phyloP scores from a whole-genome alignment of 2,329 filamentous ascomycete species.

The Dactylellina cionopaga region DNA sequence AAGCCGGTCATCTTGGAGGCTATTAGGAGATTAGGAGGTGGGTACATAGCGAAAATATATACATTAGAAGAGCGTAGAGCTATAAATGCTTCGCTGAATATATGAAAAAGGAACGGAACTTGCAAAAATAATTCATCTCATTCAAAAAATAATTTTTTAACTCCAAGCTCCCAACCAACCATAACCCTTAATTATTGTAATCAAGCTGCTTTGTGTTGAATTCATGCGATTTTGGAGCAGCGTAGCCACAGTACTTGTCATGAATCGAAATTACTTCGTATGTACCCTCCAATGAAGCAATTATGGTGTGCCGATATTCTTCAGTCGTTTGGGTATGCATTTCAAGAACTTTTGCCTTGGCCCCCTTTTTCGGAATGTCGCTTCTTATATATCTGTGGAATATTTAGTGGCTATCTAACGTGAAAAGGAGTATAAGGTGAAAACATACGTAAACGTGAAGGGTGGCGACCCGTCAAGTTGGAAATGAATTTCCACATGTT shows the following conservation, averaged over 20 bases:
- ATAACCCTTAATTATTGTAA: constrained; percentile 15
- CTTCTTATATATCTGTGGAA: constrained; percentile 77
- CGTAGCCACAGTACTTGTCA: constrained; percentile 83
- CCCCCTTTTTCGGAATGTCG: constrained; percentile 81
- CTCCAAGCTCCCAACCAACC: background rate
- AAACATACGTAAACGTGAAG: constrained; percentile 84
- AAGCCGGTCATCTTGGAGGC: constrained; percentile 6
- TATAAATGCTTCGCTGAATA: too few species aligned
- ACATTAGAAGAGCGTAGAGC: constrained; percentile 8
- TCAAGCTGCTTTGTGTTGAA: constrained; percentile 21
- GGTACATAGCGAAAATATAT: constrained; percentile 21
- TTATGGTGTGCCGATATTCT: constrained; percentile 81
- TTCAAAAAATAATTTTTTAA: background rate
- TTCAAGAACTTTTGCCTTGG: constrained; percentile 83
- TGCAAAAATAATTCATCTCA: background rate
- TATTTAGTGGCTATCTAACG: constrained; percentile 50
- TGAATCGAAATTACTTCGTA: constrained; percentile 98
- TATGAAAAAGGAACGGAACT: background rate
- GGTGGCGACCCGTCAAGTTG: constrained; percentile 95
- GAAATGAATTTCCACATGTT: constrained; percentile 90
- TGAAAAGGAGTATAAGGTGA: constrained; percentile 1
- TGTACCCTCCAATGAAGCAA: constrained; percentile 90
- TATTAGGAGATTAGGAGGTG: background rate
- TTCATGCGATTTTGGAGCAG: constrained; percentile 37
- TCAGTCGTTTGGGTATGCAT: constrained; percentile 87